Evolutionary conservation across 2,329 filamentous ascomycete species (phyloP).

Genomic region (Taxawa tesnikishii): DNA sequence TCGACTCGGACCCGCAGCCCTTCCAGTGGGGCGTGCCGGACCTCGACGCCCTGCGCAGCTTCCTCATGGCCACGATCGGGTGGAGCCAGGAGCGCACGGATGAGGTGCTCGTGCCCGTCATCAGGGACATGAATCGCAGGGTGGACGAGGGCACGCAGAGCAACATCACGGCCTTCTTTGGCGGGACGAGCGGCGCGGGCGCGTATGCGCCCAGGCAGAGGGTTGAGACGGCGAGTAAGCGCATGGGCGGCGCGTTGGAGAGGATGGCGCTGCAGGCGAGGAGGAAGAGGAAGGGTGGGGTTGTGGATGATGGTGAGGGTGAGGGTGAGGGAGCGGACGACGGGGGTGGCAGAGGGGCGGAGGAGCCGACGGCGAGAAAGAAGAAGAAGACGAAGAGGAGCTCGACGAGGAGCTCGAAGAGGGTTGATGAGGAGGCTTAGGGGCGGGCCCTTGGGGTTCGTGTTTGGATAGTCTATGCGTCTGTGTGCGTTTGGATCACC

Average conservation of each 20-base stretch:
- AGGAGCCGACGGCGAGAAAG: conserved; percentile 1
- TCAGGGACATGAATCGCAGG: conserved; percentile 84
- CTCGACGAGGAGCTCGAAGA: no score
- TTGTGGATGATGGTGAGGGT: conserved; percentile 3
- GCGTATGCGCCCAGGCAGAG: conserved; percentile 60
- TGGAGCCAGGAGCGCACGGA: conserved; percentile 89
- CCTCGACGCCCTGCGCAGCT: conserved; percentile 68
- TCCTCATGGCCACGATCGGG: conserved; percentile 83
- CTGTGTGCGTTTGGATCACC: no score
- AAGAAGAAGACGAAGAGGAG: conserved; percentile 6
- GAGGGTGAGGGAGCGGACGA: conserved; percentile 6
- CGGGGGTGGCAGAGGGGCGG: neutral
- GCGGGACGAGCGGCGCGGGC: conserved; percentile 58
- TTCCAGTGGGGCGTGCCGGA: conserved; percentile 98
- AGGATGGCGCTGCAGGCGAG: conserved; percentile 48
- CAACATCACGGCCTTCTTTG: conserved; percentile 91
- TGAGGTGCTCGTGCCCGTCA: conserved; percentile 89
- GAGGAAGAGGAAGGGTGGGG: conserved; percentile 14
- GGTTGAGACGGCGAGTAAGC: conserved; percentile 51
- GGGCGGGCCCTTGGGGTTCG: no score
- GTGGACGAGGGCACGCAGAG: conserved; percentile 84
- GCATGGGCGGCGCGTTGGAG: conserved; percentile 64
- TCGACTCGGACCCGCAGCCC: conserved; percentile 61
- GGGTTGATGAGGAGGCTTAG: no score
- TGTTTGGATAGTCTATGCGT: no score